Conservation (phyloP, 2,329 filamentous ascomycete genomes). For the Diaporthe destruens region DNA sequence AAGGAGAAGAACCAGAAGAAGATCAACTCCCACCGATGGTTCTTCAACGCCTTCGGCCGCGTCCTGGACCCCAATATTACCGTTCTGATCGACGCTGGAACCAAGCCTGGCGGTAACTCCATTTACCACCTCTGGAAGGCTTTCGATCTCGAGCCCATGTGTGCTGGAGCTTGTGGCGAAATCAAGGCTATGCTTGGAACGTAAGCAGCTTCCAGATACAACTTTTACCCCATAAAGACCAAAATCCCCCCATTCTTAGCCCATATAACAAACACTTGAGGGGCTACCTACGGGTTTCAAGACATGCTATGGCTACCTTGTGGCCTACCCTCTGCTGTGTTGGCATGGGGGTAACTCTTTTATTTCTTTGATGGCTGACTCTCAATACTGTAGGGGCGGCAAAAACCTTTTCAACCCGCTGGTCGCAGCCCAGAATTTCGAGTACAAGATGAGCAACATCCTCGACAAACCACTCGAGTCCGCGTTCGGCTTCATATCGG, state of each 20-base stretch:
- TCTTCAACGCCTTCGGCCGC: constrained; percentile 95
- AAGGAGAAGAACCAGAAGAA: constrained; percentile 99
- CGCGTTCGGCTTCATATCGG: constrained; percentile 96
- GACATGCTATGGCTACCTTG: no score
- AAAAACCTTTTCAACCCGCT: constrained; percentile 93
- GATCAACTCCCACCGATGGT: constrained; percentile 99
- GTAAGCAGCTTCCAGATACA: no score
- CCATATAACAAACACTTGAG: no score
- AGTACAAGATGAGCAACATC: constrained; percentile 99
- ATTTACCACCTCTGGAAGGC: constrained; percentile 99
- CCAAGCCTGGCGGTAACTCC: constrained; percentile 91
- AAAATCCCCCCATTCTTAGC: no score
- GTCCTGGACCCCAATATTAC: constrained; percentile 97
- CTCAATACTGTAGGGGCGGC: constrained; percentile 61
- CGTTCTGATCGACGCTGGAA: constrained; percentile 95
- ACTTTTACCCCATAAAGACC: no score
- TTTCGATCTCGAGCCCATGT: constrained; percentile 97
- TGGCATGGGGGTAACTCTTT: no score
- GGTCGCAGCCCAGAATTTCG: constrained; percentile 97
- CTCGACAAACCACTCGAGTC: constrained; percentile 98
- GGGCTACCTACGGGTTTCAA: no score
- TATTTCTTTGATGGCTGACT: no score
- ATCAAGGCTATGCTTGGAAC: constrained; percentile 97
- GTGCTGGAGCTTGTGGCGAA: constrained; percentile 95
- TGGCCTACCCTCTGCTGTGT: no score